Percentiles rank a stretch among this genome's conserved stretches.
phyloP scores from a whole-genome alignment of 495 filamentous ascomycete genomes.

The Achaetomiella virescens region DNA sequence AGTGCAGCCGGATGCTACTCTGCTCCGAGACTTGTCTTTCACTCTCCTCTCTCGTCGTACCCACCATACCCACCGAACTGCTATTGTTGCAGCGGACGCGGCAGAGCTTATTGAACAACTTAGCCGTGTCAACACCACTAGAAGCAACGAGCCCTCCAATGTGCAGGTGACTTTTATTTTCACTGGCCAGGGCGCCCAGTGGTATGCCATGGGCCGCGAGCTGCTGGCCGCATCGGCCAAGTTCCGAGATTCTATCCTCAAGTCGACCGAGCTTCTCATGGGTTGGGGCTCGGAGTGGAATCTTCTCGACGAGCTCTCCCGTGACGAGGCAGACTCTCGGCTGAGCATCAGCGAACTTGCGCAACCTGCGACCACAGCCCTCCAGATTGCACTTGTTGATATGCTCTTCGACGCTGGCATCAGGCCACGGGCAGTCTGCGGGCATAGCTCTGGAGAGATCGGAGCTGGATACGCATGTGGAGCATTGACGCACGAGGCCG shows the following conservation, averaged over 20 bases:
- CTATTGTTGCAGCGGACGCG: neutral
- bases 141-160: neutral
- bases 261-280: constrained; percentile 27
- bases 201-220: constrained; percentile 42
- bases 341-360: constrained; percentile 16
- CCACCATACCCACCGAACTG: neutral
- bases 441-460: constrained; percentile 58
- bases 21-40: constrained; percentile 21
- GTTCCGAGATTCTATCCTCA: constrained; percentile 12
- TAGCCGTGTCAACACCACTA: neutral
- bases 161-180: constrained; percentile 28
- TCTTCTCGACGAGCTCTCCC: neutral
- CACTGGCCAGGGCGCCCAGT: constrained; percentile 41
- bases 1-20: neutral
- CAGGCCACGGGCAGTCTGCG: constrained; percentile 42
- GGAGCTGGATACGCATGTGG: constrained; percentile 36
- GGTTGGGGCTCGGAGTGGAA: constrained; percentile 23
- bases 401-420: constrained; percentile 43
- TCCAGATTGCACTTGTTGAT: constrained; percentile 46
- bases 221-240: constrained; percentile 27
- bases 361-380: constrained; percentile 40
- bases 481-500: constrained; percentile 23
- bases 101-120: too few species aligned
- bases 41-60: constrained; percentile 20
- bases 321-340: neutral